Conservation (phyloP, 2,329 filamentous ascomycete species). For the Cyphellophora europaea region DNA sequence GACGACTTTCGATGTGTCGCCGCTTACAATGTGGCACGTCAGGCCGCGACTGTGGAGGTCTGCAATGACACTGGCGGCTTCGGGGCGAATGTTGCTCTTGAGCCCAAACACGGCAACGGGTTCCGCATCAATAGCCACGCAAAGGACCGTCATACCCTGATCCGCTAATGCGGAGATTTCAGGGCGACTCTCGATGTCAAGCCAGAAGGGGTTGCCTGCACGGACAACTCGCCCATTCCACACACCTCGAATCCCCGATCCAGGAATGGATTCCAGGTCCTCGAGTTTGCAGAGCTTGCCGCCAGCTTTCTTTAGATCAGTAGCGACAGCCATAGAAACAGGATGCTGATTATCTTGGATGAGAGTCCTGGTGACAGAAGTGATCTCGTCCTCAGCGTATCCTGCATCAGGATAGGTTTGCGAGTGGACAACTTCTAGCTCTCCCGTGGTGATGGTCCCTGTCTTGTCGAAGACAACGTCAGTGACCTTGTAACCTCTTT, state of each 20-base stretch:
- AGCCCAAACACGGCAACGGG: constrained; percentile 44
- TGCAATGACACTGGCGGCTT: constrained; percentile 41
- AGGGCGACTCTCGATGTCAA: constrained; percentile 24
- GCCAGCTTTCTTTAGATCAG: constrained; percentile 27
- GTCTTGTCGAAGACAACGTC: constrained; percentile 77
- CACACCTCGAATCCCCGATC: constrained; percentile 20
- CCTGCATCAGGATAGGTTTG: constrained; percentile 20
- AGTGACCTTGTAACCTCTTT: constrained; percentile 49
- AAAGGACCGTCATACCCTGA: constrained; percentile 45
- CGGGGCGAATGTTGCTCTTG: constrained; percentile 37
- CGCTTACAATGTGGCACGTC: constrained; percentile 45
- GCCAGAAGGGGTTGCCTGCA: constrained; percentile 22
- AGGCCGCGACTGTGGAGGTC: constrained; percentile 41
- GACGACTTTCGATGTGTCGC: constrained; percentile 44
- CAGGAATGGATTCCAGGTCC: constrained; percentile 20
- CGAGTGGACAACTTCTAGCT: constrained; percentile 30
- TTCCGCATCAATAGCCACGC: constrained; percentile 39
- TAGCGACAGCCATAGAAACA: constrained; percentile 40
- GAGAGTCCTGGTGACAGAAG: not conserved
- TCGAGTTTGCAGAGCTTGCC: constrained; percentile 13
- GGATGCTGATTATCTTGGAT: constrained; percentile 44
- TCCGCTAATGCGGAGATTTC: constrained; percentile 26
- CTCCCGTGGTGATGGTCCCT: constrained; percentile 59
- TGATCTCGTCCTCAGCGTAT: constrained; percentile 27
- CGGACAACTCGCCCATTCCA: constrained; percentile 6